Evolutionary conservation across 2,329 filamentous ascomycete genomes (phyloP), one percentile per base, ranked within the genome.

Genomic region (Diatrype stigma): DNA sequence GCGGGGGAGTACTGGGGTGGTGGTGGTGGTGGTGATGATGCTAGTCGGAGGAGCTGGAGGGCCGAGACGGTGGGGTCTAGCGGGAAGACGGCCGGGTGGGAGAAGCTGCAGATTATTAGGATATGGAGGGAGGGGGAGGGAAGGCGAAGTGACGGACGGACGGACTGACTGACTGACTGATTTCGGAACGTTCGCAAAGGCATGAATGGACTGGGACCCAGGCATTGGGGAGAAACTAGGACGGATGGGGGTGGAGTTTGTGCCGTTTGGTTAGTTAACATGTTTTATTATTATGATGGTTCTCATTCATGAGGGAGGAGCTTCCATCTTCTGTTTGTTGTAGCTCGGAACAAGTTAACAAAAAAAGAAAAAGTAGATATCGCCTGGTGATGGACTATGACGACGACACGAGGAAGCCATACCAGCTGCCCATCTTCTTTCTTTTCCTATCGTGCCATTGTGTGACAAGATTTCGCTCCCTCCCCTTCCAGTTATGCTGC

Each of bases 61-160:
- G 89, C 82, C 10, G 84, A 91, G 67, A 89, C 82, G 17, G 91
- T 96, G 4, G 87, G 89, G 6, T 80, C 78, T 49, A 96, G 90
- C 69, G 93, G 93, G 46, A 90, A 86, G 75, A 84, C 87, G 68
- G 93, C 88, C 28, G 94, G 94, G 0, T 96, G 93, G 92, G 94
- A 99, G 74, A 95, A 88, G 73, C 75, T 99, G 69, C 86, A 91
- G 64, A 87, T 99, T 61, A 75, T 97, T 60, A 82, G 92, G 66
- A 88, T 96, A 66, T 96, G 90, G 88, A 81, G 83, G 62, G 75
- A 75, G 37, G 51, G 50, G 26, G 51, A 46, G 51, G 50, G 38
- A 49, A 51, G 47, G 44, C 48, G 26, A 51, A 48, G 26, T 17
- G 51, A 52, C 47, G 32, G 52, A 26, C 34, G 46, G 26, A 30